Evolutionary conservation across 306 rosid species (phyloP).

Genomic region (Vachellia pachyceras): DNA sequence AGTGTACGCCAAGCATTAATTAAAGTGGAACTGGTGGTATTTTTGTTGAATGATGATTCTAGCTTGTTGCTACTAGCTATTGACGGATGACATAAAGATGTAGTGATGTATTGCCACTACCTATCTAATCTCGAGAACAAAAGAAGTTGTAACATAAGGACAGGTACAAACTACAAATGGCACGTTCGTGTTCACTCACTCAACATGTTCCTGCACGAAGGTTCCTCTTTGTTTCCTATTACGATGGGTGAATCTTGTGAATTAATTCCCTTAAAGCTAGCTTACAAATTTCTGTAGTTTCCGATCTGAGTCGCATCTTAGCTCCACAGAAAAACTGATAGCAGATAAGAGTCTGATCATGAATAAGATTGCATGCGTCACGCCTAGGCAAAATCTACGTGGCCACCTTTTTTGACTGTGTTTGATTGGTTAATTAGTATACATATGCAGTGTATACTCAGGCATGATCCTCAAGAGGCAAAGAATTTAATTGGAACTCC

Average conservation of each 20-base stretch:
- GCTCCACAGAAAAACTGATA: slow-evolving; percentile 26
- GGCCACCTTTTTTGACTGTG: slow-evolving; percentile 35
- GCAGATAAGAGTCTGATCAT: not conserved
- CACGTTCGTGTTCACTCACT: slow-evolving; percentile 39
- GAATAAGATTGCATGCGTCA: slow-evolving; percentile 34
- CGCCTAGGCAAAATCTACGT: slow-evolving; percentile 36
- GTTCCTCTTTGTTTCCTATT: slow-evolving; percentile 58
- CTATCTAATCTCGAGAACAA: slow-evolving; percentile 11
- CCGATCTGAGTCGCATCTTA: slow-evolving; percentile 16
- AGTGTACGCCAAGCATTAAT: slow-evolving; percentile 1
- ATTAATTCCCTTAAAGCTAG: slow-evolving; percentile 15
- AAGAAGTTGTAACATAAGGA: slow-evolving; percentile 31
- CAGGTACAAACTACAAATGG: slow-evolving; percentile 46
- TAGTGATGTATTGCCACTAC: slow-evolving; percentile 31
- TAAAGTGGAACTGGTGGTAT: slow-evolving; percentile 20
- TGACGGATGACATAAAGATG: slow-evolving; percentile 48
- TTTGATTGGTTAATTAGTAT: slow-evolving; percentile 30
- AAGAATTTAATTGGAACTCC: slow-evolving; percentile 17
- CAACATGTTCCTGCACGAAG: slow-evolving; percentile 42
- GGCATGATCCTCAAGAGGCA: slow-evolving; percentile 38
- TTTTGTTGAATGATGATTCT: slow-evolving; percentile 39
- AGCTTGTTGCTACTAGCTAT: not conserved
- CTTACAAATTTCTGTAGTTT: slow-evolving; percentile 35
- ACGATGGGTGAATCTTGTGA: not conserved
- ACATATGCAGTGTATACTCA: not conserved